A percentile compares a stretch with the other conserved stretches of the same genome.
These are phyloP conservation scores for Alectoria sarmentosa DNA, from an alignment of 495 filamentous ascomycete species.

Conservation along the genomic window DNA sequence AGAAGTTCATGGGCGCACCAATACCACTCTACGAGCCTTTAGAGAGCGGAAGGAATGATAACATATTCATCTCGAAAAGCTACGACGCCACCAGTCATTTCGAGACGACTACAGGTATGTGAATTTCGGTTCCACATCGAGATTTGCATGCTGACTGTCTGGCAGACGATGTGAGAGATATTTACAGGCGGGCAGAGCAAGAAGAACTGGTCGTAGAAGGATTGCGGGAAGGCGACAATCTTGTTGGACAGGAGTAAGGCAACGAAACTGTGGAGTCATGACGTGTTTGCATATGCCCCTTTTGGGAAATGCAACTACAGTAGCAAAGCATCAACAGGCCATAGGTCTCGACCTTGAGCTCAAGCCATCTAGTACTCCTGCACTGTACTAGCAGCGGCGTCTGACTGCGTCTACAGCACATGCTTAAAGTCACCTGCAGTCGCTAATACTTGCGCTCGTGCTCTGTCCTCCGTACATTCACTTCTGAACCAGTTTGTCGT, in stretches of 20 bases:
- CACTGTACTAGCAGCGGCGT: no score
- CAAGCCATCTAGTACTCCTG: no score
- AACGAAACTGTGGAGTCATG: background rate
- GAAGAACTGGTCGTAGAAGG: conserved; percentile 72
- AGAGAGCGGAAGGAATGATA: conserved; percentile 77
- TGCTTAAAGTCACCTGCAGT: no score
- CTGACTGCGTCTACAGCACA: no score
- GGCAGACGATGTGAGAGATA: conserved; percentile 84
- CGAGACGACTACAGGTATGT: conserved; percentile 71
- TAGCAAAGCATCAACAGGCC: background rate
- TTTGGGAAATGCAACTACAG: background rate
- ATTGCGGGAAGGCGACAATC: conserved; percentile 45
- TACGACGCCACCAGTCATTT: conserved; percentile 98
- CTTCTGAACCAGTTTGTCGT: no score
- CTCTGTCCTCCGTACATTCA: no score
- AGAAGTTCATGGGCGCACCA: conserved; percentile 91
- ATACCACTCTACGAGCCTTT: conserved; percentile 92
- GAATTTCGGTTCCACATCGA: background rate
- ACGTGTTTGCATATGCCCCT: background rate
- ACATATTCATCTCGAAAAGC: conserved; percentile 96
- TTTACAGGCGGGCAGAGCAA: conserved; percentile 80
- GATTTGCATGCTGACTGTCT: background rate
- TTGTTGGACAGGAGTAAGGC: conserved; percentile 42
- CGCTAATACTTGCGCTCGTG: no score
- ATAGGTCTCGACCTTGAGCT: background rate